A percentile compares a stretch with the other conserved stretches of the same genome.
Conservation (phyloP, 2,329 filamentous ascomycete genomes). For the Ophiostoma ulmi region DNA sequence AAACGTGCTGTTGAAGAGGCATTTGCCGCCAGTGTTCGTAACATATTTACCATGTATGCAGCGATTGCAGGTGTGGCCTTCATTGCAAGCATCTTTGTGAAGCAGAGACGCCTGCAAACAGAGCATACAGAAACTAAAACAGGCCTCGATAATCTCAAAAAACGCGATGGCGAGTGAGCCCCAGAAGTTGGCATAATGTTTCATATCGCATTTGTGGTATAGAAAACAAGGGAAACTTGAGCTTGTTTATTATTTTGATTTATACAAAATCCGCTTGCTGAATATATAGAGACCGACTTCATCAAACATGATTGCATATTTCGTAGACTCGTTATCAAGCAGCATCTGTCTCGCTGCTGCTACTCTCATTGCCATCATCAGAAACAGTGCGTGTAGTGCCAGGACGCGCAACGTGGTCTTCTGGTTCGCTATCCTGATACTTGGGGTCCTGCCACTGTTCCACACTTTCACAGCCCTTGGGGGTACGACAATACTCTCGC, state of each 20-base stretch:
- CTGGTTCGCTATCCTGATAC: not conserved
- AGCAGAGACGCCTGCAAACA: slow-evolving; percentile 18
- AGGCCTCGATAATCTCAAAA: slow-evolving; percentile 18
- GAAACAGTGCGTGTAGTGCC: not conserved
- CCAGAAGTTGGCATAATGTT: not conserved
- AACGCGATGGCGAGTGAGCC: not conserved
- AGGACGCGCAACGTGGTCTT: not conserved
- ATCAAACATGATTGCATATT: not conserved
- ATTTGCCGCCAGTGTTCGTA: slow-evolving; percentile 20
- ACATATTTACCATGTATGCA: slow-evolving; percentile 24
- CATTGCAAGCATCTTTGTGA: slow-evolving; percentile 20
- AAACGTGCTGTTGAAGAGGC: slow-evolving; percentile 19
- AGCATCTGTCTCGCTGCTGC: slow-evolving; percentile 19
- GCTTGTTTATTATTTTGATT: not conserved
- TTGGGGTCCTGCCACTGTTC: slow-evolving; percentile 35
- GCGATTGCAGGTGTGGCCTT: slow-evolving; percentile 17
- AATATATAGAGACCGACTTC: not conserved
- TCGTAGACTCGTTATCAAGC: not conserved
- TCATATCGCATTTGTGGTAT: not conserved
- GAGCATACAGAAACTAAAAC: slow-evolving; percentile 23
- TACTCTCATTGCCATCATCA: not conserved
- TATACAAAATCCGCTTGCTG: not conserved
- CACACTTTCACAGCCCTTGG: slow-evolving; percentile 57
- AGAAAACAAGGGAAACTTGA: not conserved
- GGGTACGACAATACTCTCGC: slow-evolving; percentile 55